phyloP scores from a whole-genome alignment of 176 grass and related monocot genomes.

The Musa itinerans region DNA sequence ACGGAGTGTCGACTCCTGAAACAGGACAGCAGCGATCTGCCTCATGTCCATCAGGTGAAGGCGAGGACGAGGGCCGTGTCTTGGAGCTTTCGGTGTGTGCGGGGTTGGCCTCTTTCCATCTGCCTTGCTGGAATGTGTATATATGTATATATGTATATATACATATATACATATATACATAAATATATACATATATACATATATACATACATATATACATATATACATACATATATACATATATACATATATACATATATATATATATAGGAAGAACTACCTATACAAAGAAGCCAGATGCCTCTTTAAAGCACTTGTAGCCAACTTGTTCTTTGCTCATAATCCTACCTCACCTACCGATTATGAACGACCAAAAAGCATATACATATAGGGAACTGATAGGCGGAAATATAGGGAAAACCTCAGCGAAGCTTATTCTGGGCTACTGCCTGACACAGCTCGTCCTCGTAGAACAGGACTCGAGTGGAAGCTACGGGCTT shows the following conservation, averaged over 20 bases:
- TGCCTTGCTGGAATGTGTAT: conserved; percentile 45
- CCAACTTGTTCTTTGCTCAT: not conserved
- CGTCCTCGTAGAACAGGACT: conserved; percentile 72
- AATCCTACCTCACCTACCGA: not conserved
- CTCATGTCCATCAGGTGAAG: conserved; percentile 50
- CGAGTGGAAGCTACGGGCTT: conserved; percentile 53
- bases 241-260: no score
- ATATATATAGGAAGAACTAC: not conserved
- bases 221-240: no score
- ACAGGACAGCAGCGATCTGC: conserved; percentile 77
- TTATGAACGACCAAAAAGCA: not conserved
- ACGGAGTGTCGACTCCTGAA: conserved; percentile 50
- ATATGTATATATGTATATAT: no score
- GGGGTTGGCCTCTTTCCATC: conserved; percentile 52
- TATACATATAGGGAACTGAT: not conserved
- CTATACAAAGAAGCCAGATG: not conserved
- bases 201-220: no score
- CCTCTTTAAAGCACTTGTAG: not conserved
- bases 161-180: no score
- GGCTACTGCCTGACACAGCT: conserved; percentile 83
- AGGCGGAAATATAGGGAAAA: not conserved
- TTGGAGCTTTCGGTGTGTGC: conserved; percentile 63
- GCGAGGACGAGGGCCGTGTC: conserved; percentile 33
- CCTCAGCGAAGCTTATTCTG: conserved; percentile 96
- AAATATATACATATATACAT: no score